A percentile compares a stretch with the other conserved stretches of the same genome.
Evolutionary conservation across 352 stramenopile species (phyloP).

Genomic region (Plasmopara halstedii): DNA sequence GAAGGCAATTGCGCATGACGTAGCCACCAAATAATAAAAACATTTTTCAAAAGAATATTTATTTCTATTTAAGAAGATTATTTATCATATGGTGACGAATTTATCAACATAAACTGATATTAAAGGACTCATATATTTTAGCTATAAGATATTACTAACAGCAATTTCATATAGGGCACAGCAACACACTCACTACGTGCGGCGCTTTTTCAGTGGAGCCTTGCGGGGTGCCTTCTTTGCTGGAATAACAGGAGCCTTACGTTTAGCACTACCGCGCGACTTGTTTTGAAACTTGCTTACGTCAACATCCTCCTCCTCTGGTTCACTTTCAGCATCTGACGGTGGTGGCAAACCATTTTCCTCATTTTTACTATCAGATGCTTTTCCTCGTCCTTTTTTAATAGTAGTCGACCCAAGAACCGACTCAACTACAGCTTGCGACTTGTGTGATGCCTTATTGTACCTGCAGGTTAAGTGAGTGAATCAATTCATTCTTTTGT

Average conservation of each 20-base stretch:
- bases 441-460: constrained; percentile 90
- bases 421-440: constrained; percentile 89
- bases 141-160: constrained; percentile 8
- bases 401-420: constrained; percentile 57
- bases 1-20: too few species aligned
- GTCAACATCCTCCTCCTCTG: constrained; percentile 55
- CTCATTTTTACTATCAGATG: constrained; percentile 25
- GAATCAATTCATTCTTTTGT: too few species aligned
- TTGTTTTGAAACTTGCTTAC: constrained; percentile 85
- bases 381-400: constrained; percentile 65
- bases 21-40: neutral
- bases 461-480: too few species aligned
- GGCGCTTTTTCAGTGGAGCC: constrained; percentile 49
- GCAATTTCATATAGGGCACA: constrained; percentile 7
- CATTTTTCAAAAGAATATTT: too few species aligned
- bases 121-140: neutral
- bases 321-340: constrained; percentile 69
- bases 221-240: constrained; percentile 46
- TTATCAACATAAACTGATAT: neutral
- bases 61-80: too few species aligned
- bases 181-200: constrained; percentile 15
- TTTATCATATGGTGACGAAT: neutral
- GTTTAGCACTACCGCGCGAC: constrained; percentile 35
- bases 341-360: constrained; percentile 41
- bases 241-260: constrained; percentile 33